These are phyloP conservation scores for Aeschynomene evenia DNA, from an alignment of 306 rosid genomes.

Conservation along the genomic window DNA sequence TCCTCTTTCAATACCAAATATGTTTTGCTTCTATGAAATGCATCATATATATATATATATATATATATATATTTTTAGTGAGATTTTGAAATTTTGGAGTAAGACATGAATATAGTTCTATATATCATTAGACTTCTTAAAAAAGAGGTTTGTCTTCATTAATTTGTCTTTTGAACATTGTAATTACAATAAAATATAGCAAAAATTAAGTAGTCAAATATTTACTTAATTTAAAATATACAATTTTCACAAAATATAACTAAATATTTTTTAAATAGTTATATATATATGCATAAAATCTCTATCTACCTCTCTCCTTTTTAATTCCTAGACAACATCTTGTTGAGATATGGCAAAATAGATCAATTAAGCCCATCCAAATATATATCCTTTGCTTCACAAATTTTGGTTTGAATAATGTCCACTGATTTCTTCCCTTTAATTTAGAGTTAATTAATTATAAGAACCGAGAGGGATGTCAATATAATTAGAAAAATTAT, in stretches of 20 bases:
- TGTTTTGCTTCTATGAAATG: not conserved
- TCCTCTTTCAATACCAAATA: not conserved
- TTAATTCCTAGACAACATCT: not conserved
- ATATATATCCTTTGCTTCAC: not conserved
- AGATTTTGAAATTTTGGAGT: too few relatives aligned
- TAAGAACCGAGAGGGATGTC: not conserved
- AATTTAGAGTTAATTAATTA: not conserved
- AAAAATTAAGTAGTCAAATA: not conserved
- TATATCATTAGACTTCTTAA: not conserved
- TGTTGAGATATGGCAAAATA: not conserved
- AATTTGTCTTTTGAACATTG: not conserved
- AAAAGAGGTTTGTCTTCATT: too few relatives aligned
- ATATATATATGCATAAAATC: too few relatives aligned
- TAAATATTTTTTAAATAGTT: too few relatives aligned
- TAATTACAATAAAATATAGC: not conserved
- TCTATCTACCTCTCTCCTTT: not conserved
- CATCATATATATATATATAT: too few relatives aligned
- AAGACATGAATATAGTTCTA: too few relatives aligned
- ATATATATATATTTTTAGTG: too few relatives aligned
- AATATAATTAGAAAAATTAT: not conserved
- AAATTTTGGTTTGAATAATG: not conserved
- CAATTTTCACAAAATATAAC: too few relatives aligned
- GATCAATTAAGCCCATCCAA: not conserved
- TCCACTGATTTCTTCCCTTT: not conserved
- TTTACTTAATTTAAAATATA: not conserved